These are phyloP conservation scores for Jimgerdemannia lactiflua DNA, from an alignment of 192 early-diverging fungal species.

Conservation along the genomic window DNA sequence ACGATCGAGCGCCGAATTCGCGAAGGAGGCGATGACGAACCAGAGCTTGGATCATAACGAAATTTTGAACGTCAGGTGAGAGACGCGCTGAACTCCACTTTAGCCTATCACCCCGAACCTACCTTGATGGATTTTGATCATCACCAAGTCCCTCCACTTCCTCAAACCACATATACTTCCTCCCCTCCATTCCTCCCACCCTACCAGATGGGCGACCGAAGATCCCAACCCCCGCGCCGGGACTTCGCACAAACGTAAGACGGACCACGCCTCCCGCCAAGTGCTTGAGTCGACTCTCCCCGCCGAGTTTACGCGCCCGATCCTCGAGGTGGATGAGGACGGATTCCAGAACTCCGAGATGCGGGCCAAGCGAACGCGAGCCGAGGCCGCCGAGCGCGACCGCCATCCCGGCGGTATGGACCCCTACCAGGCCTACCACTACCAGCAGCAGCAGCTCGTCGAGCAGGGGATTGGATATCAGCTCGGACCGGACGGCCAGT, in stretches of 20 bases:
- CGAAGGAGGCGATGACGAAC: constrained; percentile 83
- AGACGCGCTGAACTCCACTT: not conserved
- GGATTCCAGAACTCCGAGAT: constrained; percentile 1
- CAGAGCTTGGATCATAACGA: constrained; percentile 79
- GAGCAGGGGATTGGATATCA: not conserved
- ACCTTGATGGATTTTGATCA: constrained; percentile 7
- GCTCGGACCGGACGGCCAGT: not conserved
- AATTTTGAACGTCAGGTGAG: constrained; percentile 46
- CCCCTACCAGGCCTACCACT: not conserved
- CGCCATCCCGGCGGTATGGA: constrained; percentile 24
- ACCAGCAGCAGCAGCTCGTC: not conserved
- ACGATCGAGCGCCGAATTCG: constrained; percentile 79
- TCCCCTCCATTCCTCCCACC: constrained; percentile 44
- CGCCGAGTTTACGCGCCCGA: constrained; percentile 25
- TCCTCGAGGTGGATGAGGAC: constrained; percentile 6
- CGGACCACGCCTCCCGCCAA: constrained; percentile 54
- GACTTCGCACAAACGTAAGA: constrained; percentile 52
- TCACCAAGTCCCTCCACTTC: not conserved
- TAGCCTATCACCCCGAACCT: not conserved
- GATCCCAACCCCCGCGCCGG: constrained; percentile 63
- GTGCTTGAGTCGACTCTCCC: constrained; percentile 57
- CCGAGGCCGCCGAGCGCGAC: constrained; percentile 5
- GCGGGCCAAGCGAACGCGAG: not conserved
- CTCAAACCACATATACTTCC: not conserved
- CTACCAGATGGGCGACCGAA: constrained; percentile 75